These are phyloP conservation scores for Beta vulgaris DNA, from an alignment of 148 eudicot genomes.

Conservation along the genomic window DNA sequence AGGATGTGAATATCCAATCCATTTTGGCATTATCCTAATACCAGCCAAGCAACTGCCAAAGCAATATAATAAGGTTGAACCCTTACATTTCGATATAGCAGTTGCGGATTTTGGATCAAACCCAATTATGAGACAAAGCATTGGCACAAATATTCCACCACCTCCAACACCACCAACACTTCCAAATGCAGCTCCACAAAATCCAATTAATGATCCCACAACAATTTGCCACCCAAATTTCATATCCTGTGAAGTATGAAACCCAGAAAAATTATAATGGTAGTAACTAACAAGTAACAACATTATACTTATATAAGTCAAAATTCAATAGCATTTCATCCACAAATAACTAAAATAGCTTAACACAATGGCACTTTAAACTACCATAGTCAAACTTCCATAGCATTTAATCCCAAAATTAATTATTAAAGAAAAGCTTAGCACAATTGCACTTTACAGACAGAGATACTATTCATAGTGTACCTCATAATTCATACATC, in stretches of 20 bases:
- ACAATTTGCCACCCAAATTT: conserved; percentile 69
- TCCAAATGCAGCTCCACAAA: conserved; percentile 91
- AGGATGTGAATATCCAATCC: not conserved
- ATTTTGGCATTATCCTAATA: not conserved
- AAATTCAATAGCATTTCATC: not conserved
- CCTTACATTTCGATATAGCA: conserved; percentile 93
- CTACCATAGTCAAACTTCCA: too few species aligned
- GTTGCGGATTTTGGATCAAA: conserved; percentile 93
- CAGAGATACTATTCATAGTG: too few species aligned
- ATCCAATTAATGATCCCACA: conserved; percentile 65
- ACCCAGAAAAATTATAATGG: not conserved
- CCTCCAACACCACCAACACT: conserved; percentile 99
- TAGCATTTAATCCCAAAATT: too few species aligned
- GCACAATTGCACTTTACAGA: too few species aligned
- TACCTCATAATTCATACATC: too few species aligned
- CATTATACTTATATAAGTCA: not conserved
- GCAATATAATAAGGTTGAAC: not conserved
- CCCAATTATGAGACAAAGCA: conserved; percentile 80
- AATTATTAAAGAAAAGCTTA: too few species aligned
- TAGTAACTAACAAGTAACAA: not conserved
- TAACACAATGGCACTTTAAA: too few species aligned
- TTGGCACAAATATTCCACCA: conserved; percentile 95
- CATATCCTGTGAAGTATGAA: conserved; percentile 52
- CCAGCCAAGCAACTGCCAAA: not conserved
- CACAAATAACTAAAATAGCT: not conserved